A percentile compares a stretch with the other conserved stretches of the same genome.
Evolutionary conservation across 371 early-diverging fungal species (phyloP).

Genomic region (Mortierella sp.): DNA sequence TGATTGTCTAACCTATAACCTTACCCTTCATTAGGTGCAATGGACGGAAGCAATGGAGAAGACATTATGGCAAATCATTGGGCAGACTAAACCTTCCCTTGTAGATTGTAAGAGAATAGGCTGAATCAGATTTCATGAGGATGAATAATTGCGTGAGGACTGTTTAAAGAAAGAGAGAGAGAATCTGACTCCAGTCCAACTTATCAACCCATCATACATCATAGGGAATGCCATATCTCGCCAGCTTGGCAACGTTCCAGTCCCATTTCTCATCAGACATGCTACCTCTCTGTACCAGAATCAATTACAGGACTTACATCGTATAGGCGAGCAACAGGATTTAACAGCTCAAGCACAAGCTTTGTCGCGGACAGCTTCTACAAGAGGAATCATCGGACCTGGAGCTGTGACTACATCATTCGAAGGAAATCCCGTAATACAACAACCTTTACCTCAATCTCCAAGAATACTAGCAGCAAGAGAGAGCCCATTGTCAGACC

Average conservation of each 20-base stretch:
- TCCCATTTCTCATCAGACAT: conserved; percentile 69
- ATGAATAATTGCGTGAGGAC: no score
- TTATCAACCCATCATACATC: background rate
- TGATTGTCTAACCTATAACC: background rate
- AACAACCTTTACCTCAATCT: background rate
- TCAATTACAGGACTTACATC: conserved; percentile 70
- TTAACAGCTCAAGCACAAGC: conserved; percentile 18
- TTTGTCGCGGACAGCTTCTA: background rate
- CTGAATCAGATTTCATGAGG: background rate
- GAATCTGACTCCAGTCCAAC: background rate
- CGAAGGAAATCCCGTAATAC: background rate
- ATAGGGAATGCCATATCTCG: conserved; percentile 71
- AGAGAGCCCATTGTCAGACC: background rate
- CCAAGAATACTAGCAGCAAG: background rate
- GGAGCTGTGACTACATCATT: conserved; percentile 13
- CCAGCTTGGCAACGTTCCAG: conserved; percentile 67
- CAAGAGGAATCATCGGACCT: conserved; percentile 20
- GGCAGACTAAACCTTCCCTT: conserved; percentile 63
- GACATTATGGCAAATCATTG: conserved; percentile 70
- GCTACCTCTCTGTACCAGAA: conserved; percentile 73
- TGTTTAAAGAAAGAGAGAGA: background rate
- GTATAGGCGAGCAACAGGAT: conserved; percentile 59
- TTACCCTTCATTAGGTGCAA: conserved; percentile 57
- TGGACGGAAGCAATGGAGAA: conserved; percentile 79
- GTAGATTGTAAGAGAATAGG: conserved; percentile 63